These are phyloP conservation scores for Colletotrichum spaethianum DNA, from an alignment of 2,329 filamentous ascomycete species.

Conservation along the genomic window DNA sequence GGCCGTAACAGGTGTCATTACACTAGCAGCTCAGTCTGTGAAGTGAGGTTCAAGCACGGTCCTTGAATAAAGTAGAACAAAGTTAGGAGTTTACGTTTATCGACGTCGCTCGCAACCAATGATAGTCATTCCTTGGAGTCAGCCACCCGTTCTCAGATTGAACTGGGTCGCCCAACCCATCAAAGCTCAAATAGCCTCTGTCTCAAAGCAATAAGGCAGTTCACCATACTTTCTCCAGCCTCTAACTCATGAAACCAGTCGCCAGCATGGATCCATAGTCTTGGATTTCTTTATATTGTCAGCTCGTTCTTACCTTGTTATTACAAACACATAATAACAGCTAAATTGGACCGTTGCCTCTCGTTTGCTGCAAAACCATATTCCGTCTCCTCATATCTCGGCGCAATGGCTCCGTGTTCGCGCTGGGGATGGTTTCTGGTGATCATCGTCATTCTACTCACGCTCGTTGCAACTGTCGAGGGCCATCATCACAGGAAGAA, in stretches of 20 bases:
- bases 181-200: constrained; percentile 40
- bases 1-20: neutral
- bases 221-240: neutral
- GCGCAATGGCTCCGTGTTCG: constrained; percentile 21
- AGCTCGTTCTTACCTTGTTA: neutral
- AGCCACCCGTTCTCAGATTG: neutral
- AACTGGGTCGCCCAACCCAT: constrained; percentile 16
- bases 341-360: neutral
- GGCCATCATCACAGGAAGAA: constrained; percentile 10
- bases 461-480: neutral
- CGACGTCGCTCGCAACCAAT: constrained; percentile 2
- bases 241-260: constrained; percentile 8
- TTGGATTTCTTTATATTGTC: constrained; percentile 30
- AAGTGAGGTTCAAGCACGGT: neutral
- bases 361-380: neutral
- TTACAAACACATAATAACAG: too few relatives aligned
- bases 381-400: too few relatives aligned
- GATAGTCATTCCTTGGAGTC: neutral
- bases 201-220: constrained; percentile 15
- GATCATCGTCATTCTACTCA: neutral
- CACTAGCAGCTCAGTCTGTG: neutral
- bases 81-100: neutral
- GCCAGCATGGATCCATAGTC: constrained; percentile 9
- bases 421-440: constrained; percentile 15
- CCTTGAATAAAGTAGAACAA: neutral